Evolutionary conservation across 2,329 filamentous ascomycete genomes (phyloP).

Genomic region (Fusarium domesticum): DNA sequence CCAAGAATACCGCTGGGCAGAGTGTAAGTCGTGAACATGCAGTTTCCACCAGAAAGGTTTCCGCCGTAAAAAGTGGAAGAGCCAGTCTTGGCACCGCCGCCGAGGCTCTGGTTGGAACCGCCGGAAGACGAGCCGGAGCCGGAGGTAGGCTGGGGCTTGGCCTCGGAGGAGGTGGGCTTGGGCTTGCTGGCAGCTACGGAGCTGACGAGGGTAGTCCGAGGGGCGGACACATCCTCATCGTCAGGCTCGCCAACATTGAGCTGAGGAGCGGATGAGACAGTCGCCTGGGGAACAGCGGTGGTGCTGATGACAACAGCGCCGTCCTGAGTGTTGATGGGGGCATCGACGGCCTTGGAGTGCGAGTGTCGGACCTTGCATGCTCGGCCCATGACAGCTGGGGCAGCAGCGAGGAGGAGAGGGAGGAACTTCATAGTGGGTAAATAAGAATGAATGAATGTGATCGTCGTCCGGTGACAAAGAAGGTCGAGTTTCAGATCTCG

Average conservation of each 20-base stretch:
- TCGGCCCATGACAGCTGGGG: constrained; percentile 28
- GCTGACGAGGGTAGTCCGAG: constrained; percentile 15
- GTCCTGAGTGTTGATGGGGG: constrained; percentile 5
- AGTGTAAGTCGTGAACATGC: constrained; percentile 61
- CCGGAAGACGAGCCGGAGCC: constrained; percentile 3
- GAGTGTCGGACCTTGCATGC: constrained; percentile 20
- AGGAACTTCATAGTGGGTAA: constrained; percentile 26
- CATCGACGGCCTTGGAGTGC: constrained; percentile 3
- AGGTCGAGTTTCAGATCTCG: constrained; percentile 7
- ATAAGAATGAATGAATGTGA: neutral
- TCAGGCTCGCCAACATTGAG: constrained; percentile 3
- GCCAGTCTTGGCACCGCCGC: constrained; percentile 14
- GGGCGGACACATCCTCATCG: constrained; percentile 3
- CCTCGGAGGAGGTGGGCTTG: neutral
- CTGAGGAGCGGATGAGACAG: constrained; percentile 1
- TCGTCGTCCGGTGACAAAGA: no score
- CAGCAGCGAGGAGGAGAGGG: constrained; percentile 23
- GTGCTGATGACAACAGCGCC: constrained; percentile 8
- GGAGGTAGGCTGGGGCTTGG: constrained; percentile 1
- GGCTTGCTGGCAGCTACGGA: constrained; percentile 5
- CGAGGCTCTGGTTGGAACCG: constrained; percentile 4
- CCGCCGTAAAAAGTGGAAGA: constrained; percentile 51
- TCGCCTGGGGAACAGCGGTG: constrained; percentile 3
- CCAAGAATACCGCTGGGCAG: constrained; percentile 58
- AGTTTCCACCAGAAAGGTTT: constrained; percentile 57